phyloP scores from a whole-genome alignment of 2,329 filamentous ascomycete genomes.

The Calycina herbarum region DNA sequence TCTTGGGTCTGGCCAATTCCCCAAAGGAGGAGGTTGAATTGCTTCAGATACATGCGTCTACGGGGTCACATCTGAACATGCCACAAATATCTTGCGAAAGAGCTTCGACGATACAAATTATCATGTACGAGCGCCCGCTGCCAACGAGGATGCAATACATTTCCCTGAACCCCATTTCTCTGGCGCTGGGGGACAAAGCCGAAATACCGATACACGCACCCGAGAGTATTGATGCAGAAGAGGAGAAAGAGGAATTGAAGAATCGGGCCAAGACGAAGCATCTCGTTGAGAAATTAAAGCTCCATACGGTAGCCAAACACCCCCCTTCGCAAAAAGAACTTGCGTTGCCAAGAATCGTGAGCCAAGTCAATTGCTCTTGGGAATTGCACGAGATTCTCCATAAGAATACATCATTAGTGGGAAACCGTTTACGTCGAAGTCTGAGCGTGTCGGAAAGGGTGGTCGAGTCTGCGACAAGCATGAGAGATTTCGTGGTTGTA shows the following conservation, averaged over 20 bases:
- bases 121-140: slow-evolving; percentile 83
- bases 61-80: slow-evolving; percentile 51
- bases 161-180: slow-evolving; percentile 82
- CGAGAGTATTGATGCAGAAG: slow-evolving; percentile 67
- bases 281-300: slow-evolving; percentile 81
- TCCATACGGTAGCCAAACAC: slow-evolving; percentile 81
- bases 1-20: slow-evolving; percentile 80
- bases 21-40: slow-evolving; percentile 58
- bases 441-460: slow-evolving; percentile 93
- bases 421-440: slow-evolving; percentile 75
- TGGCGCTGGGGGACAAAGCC: slow-evolving; percentile 77
- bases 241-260: slow-evolving; percentile 63
- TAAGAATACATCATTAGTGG: slow-evolving; percentile 84
- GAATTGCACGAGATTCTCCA: slow-evolving; percentile 85
- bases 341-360: slow-evolving; percentile 77
- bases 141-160: slow-evolving; percentile 95
- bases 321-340: slow-evolving; percentile 78
- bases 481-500: slow-evolving; percentile 72
- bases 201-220: slow-evolving; percentile 42
- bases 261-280: slow-evolving; percentile 60
- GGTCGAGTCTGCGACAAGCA: slow-evolving; percentile 86
- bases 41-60: slow-evolving; percentile 66
- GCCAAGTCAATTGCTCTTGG: slow-evolving; percentile 94
- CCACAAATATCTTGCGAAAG: slow-evolving; percentile 74
- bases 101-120: slow-evolving; percentile 77